Base-by-base conservation (phyloP, 192 early-diverging fungal species). In the Dissophora globulifera region DNA sequence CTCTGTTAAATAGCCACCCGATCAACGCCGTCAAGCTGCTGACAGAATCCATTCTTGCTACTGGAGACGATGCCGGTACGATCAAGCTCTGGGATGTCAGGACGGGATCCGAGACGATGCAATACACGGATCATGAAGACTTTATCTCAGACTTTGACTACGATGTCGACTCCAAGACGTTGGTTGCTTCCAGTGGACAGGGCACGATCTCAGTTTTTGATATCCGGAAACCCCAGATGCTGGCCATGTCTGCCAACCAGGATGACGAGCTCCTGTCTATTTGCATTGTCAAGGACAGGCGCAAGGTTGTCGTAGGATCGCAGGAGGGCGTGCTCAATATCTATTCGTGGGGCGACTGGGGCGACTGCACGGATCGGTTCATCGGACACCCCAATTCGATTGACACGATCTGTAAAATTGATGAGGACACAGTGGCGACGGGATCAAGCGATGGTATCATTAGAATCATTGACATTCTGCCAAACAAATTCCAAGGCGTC, bases 21-120 rank as follows among this genome's bases (percentile, higher is more conserved):
- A 79, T 98, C 42, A 96, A 98, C 76, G 42, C 86, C 13, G 67
- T 99, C 30, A 79, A 83, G 11, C 63, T 85, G 13, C 62, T 99
- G 45, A 88, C 87, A 67, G 90, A 94, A 56, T 83, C 86, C 55
- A 83, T 93, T 13, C 47, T 99, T 8, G 95, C 94, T 0, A 94
- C 98, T 1, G 98, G 96, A 15, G 98, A 98, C 66, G 98, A 99
- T 78, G 82, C 75, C 0, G 98, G 98, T 17, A 78, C 84, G 31
- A 91, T 99, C 47, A 95, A 95, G 88, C 81, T 99, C 58, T 99
- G 97, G 97, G 97, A 99, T 74, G 83, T 86, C 38, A 85, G 95
- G 57, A 83, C 89, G 58, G 83, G 89, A 50, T 92, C 92, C 60
- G 86, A 86, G 25, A 87, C 90, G 8, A 88, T 90, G 83, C 83